Evolutionary conservation across 805 yeast genomes (phyloP), one percentile per base, ranked within the genome.

Genomic region (Kodamaea kakaduensis): DNA sequence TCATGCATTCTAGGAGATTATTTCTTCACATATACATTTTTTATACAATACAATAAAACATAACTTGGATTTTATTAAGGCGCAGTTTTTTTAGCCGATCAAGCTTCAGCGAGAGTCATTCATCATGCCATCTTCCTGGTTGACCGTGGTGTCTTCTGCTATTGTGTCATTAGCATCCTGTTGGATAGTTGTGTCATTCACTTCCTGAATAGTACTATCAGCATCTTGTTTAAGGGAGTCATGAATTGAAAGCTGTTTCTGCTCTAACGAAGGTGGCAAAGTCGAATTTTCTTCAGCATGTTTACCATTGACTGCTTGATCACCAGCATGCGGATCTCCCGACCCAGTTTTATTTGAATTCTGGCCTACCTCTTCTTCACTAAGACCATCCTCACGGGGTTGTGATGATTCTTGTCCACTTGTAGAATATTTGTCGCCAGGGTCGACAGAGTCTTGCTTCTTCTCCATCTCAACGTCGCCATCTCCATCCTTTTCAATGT

Each of bases 131-230:
- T 56, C 59, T 10, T 52, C 55, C 15, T 50, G 59, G 35, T 57
- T 51, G 9, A 54, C 60, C 1, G 61, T 51, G 6, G 61, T 57
- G 25, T 65, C 71, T 36, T 65, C 67, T 31, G 69, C 64, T 13
- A 68, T 62, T 17, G 74, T 73, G 36, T 74, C 78, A 34, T 74
- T 68, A 9, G 63, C 74, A 38, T 64, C 70, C 35, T 65, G 73
- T 36, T 62, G 69, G 25, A 63, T 59, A 5, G 71, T 67, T 6
- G 77, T 76, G 47, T 73, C 78, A 31, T 64, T 63, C 36, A 54
- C 51, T 27, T 61, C 69, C 40, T 70, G 75, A 12, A 69, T 57
- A 9, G 39, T 36, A 10, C 22, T 17, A 22, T 36, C 39, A 12
- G 22, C 35, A 15, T 36, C 35, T 8, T 10, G 21, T 21, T 34